Percentiles rank a stretch among this genome's conserved stretches.
These are phyloP conservation scores for Sporisorium graminicola DNA, from an alignment of 1,284 basidiomycete genomes.

Conservation along the genomic window DNA sequence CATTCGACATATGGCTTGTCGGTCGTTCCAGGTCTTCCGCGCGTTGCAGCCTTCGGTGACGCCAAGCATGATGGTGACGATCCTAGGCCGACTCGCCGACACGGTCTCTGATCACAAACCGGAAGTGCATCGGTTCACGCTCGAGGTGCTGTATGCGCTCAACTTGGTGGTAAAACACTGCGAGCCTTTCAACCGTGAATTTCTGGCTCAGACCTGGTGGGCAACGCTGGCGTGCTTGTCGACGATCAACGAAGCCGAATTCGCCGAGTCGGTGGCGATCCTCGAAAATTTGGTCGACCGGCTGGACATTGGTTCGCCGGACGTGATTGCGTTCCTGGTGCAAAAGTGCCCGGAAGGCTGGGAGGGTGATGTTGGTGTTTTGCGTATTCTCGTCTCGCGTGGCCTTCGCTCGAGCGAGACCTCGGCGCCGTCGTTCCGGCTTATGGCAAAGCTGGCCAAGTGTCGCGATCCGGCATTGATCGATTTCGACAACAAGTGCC, in stretches of 20 bases:
- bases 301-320: conserved; percentile 80
- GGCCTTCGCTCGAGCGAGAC: conserved; percentile 86
- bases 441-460: conserved; percentile 78
- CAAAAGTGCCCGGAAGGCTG: conserved; percentile 81
- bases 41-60: conserved; percentile 82
- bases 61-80: conserved; percentile 80
- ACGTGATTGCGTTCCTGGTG: conserved; percentile 77
- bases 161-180: conserved; percentile 77
- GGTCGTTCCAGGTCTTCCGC: conserved; percentile 90
- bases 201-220: conserved; percentile 88
- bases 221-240: conserved; percentile 83
- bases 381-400: conserved; percentile 82
- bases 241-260: conserved; percentile 87
- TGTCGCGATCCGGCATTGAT: conserved; percentile 79
- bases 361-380: conserved; percentile 76
- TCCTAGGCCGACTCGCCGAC: conserved; percentile 85
- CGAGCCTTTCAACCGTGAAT: conserved; percentile 75
- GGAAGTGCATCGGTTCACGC: conserved; percentile 84
- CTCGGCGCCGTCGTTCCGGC: conserved; percentile 77
- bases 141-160: conserved; percentile 85
- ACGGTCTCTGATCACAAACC: conserved; percentile 80
- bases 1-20: conserved; percentile 85
- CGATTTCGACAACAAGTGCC: conserved; percentile 76
- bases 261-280: conserved; percentile 78
- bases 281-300: conserved; percentile 79